Evolutionary conservation across 805 yeast species (phyloP).

Genomic region (Saturnispora dispora): DNA sequence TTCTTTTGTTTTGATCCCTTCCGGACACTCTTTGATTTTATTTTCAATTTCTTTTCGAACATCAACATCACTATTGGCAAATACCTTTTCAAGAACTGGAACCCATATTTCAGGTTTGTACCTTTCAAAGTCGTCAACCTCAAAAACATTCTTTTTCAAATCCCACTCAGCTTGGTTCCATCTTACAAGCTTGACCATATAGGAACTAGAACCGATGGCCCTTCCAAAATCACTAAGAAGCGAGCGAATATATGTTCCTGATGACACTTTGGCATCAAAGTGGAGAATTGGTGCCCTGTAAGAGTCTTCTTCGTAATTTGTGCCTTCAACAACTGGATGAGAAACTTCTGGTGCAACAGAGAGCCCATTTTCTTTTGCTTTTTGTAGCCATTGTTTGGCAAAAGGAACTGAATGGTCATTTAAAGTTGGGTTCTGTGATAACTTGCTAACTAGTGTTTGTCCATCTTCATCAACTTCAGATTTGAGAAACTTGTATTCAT

Average conservation of each 20-base stretch:
- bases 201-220: slow-evolving; percentile 70
- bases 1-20: slow-evolving; percentile 5
- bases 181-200: slow-evolving; percentile 79
- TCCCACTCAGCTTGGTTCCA: slow-evolving; percentile 78
- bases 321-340: slow-evolving; percentile 29
- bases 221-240: slow-evolving; percentile 82
- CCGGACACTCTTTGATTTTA: slow-evolving; percentile 19
- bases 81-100: slow-evolving; percentile 45
- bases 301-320: slow-evolving; percentile 28
- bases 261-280: slow-evolving; percentile 71
- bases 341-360: slow-evolving; percentile 29
- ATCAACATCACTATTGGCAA: slow-evolving; percentile 33
- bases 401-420: slow-evolving; percentile 55
- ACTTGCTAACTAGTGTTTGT: slow-evolving; percentile 30
- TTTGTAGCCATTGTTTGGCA: slow-evolving; percentile 45
- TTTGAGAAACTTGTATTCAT: slow-evolving; percentile 39
- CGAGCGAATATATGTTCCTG: slow-evolving; percentile 93
- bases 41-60: slow-evolving; percentile 31
- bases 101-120: slow-evolving; percentile 63
- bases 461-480: slow-evolving; percentile 43
- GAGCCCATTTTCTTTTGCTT: slow-evolving; percentile 27
- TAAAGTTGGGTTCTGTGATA: slow-evolving; percentile 42
- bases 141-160: slow-evolving; percentile 59
- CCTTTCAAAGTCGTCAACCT: slow-evolving; percentile 53
- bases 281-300: slow-evolving; percentile 61